Evolutionary conservation across 192 early-diverging fungal species (phyloP), one percentile per base, ranked within the genome.

Genomic region (Coemansia sp.): DNA sequence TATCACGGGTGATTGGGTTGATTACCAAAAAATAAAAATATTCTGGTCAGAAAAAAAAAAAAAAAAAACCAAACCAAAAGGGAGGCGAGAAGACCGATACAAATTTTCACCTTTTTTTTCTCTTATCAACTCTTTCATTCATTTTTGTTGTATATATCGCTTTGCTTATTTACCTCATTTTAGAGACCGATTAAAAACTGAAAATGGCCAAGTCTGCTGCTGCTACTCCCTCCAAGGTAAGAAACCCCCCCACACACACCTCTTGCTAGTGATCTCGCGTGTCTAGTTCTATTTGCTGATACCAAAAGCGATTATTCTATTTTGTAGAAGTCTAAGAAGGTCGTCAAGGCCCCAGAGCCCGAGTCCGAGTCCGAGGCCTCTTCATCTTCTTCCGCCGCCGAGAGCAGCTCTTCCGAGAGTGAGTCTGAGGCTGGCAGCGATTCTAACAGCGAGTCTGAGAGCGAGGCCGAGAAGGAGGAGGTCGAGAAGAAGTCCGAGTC

Each of bases 381-480:
- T 13, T 52, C 48, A 5, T n/a, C 48, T 23, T 20, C 36, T 64
- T 34, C 37, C 2, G 11, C 35, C 12, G 11, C 35, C 12, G 21
- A 23, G 39, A 48, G 62, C 50, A 65, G 45, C 67, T 67, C 65
- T 39, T 66, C 64, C 37, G 37, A 48, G 31, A 23, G 20, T 31
- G 25, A 23, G 52, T 71, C 68, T 52, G 66, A 62, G 16, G 33
- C 37, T 38, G 73, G 70, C 34, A 60, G 68, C 18, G 74, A 76
- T 66, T 73, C 73, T 26, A 78, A 70, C 31, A 63, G 67, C 31
- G 71, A 73, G 48, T 82, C 79, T 42, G 81, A 85, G 14, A 75
- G 75, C 26, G 74, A 86, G 38, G 25, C 55, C 12, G 45, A 52
- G 38, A 68, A 61, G 60, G 35, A 55, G 48, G 62, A 33, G 59